Evolutionary conservation across 73 alveolate genomes (phyloP).

Genomic region (Blepharisma stoltei): DNA sequence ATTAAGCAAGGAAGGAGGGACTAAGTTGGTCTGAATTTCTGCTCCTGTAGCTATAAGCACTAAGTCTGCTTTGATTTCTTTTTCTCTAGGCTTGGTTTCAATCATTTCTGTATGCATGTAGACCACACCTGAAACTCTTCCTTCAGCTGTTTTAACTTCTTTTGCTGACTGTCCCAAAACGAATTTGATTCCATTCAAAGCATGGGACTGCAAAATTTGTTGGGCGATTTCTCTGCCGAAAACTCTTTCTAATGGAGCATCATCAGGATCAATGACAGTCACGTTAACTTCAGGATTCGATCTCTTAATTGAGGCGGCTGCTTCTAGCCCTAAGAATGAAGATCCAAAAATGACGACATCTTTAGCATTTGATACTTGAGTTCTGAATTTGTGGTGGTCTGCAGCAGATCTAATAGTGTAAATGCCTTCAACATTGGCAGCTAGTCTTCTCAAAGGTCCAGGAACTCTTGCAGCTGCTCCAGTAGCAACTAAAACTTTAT

Average conservation of each 20-base stretch:
- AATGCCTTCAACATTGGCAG: conserved; percentile 58
- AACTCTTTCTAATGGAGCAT: conserved; percentile 59
- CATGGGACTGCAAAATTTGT: conserved; percentile 50
- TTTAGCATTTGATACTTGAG: conserved; percentile 47
- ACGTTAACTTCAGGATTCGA: conserved; percentile 51
- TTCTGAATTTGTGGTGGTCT: conserved; percentile 59
- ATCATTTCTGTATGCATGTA: conserved; percentile 24
- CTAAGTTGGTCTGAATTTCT: conserved; percentile 54
- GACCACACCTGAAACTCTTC: conserved; percentile 47
- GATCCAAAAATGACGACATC: conserved; percentile 77
- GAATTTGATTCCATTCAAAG: conserved; percentile 59
- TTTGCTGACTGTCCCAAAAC: conserved; percentile 34
- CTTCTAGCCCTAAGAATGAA: conserved; percentile 78
- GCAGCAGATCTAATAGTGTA: conserved; percentile 50
- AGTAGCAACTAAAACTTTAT: conserved; percentile 76
- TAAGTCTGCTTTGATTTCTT: conserved; percentile 67
- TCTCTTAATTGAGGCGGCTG: conserved; percentile 59
- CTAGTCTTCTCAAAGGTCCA: conserved; percentile 44
- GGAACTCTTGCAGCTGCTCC: conserved; percentile 62
- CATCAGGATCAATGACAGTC: conserved; percentile 52
- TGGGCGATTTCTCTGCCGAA: conserved; percentile 72
- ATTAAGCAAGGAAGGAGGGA: conserved; percentile 38
- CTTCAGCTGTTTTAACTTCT: conserved; percentile 55
- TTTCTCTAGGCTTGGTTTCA: conserved; percentile 44
- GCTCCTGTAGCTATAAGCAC: conserved; percentile 81